Evolutionary conservation across 2,329 filamentous ascomycete genomes (phyloP).

Genomic region (Sporothrix pallida): DNA sequence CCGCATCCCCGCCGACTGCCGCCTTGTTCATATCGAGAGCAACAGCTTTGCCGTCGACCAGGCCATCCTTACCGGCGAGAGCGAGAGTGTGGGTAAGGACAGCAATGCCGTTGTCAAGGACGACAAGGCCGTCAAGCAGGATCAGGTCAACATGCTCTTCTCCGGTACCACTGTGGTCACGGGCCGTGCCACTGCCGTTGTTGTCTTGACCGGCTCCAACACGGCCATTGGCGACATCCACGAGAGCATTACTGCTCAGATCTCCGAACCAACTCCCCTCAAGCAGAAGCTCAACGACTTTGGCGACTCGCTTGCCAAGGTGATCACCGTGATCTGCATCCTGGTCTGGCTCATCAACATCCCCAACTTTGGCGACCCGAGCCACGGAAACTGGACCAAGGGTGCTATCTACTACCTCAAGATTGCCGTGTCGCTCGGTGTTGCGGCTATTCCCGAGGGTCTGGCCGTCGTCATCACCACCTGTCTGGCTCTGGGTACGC

Average conservation of each 20-base stretch:
- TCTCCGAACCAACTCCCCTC: constrained; percentile 93
- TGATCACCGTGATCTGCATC: constrained; percentile 96
- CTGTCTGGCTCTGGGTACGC: constrained; percentile 90
- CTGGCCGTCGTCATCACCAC: constrained; percentile 99
- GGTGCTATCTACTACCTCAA: constrained; percentile 99
- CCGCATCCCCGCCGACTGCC: constrained; percentile 92
- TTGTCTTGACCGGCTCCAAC: constrained; percentile 84
- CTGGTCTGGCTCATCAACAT: constrained; percentile 99
- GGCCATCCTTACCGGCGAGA: constrained; percentile 95
- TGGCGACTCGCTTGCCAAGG: constrained; percentile 93
- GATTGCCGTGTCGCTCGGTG: constrained; percentile 97
- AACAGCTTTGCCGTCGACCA: constrained; percentile 98
- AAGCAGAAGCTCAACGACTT: constrained; percentile 99
- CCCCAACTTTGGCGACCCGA: constrained; percentile 92
- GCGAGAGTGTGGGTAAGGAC: constrained; percentile 94
- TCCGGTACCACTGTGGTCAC: constrained; percentile 97
- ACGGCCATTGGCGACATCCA: constrained; percentile 99
- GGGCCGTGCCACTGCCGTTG: constrained; percentile 87
- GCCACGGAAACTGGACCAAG: constrained; percentile 92
- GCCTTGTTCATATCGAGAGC: constrained; percentile 87
- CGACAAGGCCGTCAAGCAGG: constrained; percentile 88
- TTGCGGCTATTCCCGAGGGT: constrained; percentile 96
- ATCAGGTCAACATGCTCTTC: constrained; percentile 97
- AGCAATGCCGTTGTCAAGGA: constrained; percentile 70
- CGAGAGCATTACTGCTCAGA: constrained; percentile 97